phyloP scores from a whole-genome alignment of 176 grass and related monocot genomes.

The maize (Zea mays) region DNA sequence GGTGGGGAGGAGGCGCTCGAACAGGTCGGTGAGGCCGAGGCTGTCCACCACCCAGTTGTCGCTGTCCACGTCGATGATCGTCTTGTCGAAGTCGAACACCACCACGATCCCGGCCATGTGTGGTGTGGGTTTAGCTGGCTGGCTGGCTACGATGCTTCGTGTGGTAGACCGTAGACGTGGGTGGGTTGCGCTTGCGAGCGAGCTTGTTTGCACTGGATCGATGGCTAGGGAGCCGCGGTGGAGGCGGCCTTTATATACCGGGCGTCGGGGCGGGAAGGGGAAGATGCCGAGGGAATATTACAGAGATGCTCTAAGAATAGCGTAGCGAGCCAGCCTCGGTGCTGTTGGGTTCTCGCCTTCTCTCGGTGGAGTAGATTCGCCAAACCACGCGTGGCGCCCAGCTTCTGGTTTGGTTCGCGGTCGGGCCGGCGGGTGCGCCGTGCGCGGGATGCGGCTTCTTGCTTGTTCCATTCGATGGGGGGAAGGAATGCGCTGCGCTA shows the following conservation, averaged over 20 bases:
- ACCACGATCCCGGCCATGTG: conserved; percentile 50
- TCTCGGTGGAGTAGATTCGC: too few species aligned
- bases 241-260: conserved; percentile 46
- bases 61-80: conserved; percentile 92
- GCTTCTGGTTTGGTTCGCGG: too few species aligned
- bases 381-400: too few species aligned
- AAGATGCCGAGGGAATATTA: conserved; percentile 77
- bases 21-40: conserved; percentile 59
- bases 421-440: too few species aligned
- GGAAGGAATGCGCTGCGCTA: background rate
- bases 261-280: background rate
- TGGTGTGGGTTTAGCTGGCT: too few species aligned
- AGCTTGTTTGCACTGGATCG: background rate
- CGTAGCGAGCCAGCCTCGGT: background rate
- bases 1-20: conserved; percentile 80
- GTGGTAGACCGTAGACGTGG: too few species aligned
- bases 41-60: conserved; percentile 75
- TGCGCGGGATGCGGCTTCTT: background rate
- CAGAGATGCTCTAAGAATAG: conserved; percentile 31
- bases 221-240: background rate
- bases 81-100: conserved; percentile 96
- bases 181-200: too few species aligned
- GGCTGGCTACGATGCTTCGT: too few species aligned
- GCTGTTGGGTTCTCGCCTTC: too few species aligned
- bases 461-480: background rate